Evolutionary conservation across 768 basidiomycete species (phyloP).

Genomic region (Russula emetica): DNA sequence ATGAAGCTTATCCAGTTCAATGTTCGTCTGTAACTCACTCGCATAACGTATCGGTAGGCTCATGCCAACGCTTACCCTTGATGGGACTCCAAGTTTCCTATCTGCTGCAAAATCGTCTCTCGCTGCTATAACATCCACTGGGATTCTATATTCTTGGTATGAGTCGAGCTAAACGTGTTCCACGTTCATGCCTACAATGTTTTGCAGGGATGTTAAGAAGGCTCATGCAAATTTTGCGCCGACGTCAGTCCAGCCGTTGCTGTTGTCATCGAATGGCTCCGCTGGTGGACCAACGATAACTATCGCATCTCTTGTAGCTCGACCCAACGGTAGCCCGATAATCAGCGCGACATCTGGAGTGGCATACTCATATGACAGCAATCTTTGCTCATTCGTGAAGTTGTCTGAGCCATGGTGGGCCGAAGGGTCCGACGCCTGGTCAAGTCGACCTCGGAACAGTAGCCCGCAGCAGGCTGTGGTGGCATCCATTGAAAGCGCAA

Average conservation of each 20-base stretch:
- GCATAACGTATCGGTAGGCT: conserved; percentile 44
- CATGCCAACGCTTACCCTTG: conserved; percentile 72
- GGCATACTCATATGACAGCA: conserved; percentile 72
- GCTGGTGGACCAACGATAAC: conserved; percentile 34
- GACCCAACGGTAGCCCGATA: conserved; percentile 76
- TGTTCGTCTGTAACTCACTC: not conserved
- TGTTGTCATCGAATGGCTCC: conserved; percentile 46
- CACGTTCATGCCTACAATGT: not conserved
- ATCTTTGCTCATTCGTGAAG: conserved; percentile 65
- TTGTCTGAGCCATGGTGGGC: conserved; percentile 83
- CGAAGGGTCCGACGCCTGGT: conserved; percentile 79
- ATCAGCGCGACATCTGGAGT: conserved; percentile 73
- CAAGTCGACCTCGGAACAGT: conserved; percentile 60
- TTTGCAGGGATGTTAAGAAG: conserved; percentile 68
- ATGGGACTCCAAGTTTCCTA: conserved; percentile 64
- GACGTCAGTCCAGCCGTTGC: conserved; percentile 54
- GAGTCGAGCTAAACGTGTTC: conserved; percentile 25
- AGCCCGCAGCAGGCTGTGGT: conserved; percentile 40
- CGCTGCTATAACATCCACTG: conserved; percentile 66
- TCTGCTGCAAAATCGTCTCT: conserved; percentile 61
- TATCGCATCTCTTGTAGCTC: conserved; percentile 60
- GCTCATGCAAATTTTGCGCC: conserved; percentile 62
- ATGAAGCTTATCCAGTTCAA: conserved; percentile 25
- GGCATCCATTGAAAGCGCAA: conserved; percentile 31
- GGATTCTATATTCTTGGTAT: conserved; percentile 74